Percentiles rank a stretch among this genome's conserved stretches.
phyloP scores from a whole-genome alignment of 148 eudicot genomes.

The Agrostemma githago region DNA sequence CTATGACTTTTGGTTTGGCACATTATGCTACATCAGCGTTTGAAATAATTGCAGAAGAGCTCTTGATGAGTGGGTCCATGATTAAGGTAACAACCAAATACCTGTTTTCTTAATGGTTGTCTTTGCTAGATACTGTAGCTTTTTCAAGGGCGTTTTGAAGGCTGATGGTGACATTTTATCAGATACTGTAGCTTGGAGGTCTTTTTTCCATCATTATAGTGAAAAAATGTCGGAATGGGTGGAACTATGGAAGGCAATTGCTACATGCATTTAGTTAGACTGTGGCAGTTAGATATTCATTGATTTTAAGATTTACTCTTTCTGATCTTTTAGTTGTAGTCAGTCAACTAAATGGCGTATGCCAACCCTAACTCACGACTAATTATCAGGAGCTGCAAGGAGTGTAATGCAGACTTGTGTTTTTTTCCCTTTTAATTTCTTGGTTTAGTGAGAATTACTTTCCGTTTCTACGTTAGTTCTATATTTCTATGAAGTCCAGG shows the following conservation, averaged over 20 bases:
- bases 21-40: slow-evolving; percentile 76
- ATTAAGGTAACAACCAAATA: slow-evolving; percentile 57
- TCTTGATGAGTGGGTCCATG: slow-evolving; percentile 84
- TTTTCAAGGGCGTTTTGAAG: neutral
- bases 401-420: neutral
- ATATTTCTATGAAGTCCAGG: neutral
- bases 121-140: neutral
- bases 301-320: neutral
- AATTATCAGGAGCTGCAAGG: neutral
- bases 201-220: neutral
- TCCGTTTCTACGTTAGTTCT: neutral
- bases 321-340: neutral
- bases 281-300: neutral
- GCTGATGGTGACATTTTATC: neutral
- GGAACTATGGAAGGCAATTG: neutral
- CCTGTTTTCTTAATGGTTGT: slow-evolving; percentile 17
- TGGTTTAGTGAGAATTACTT: neutral
- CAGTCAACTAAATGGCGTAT: neutral
- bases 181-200: neutral
- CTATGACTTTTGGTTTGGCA: slow-evolving; percentile 82
- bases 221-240: neutral
- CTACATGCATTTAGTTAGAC: neutral
- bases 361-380: neutral
- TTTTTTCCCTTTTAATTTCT: neutral
- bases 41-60: slow-evolving; percentile 90